Base-by-base conservation (phyloP, 2,329 filamentous ascomycete genomes). In the Furcasterigmium furcatum region DNA sequence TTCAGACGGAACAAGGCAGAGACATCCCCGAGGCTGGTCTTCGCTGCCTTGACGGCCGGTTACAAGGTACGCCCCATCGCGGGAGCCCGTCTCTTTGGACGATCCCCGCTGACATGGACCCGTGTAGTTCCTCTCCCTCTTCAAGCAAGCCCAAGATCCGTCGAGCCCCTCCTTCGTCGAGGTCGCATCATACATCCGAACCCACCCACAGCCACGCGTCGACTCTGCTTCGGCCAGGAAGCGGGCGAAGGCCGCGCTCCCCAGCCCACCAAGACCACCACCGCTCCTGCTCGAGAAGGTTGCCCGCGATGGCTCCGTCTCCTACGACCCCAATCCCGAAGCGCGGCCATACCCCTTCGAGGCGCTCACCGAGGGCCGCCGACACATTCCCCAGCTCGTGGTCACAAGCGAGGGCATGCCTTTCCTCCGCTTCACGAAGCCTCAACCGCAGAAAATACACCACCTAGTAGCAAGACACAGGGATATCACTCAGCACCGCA, bases 361-460 rank as follows among this genome's bases (percentile, higher is more conserved):
- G 3, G 59, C 69, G 19, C 67, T 87, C 2, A 65, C 64, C 7
- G 63, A 32, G 14, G 30, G 61, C 1, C 56, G 56, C 13, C 76
- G 85, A 19, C 72, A 76, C 38, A 71, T 88, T 3, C 87, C 87
- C 1, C 66, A 67, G 2, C 58, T 89, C 2, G 60, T 58, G 30
- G 67, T 76, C 25, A 73, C 77, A 4, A 72, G 82, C 3, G 70
- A 73, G 34, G 73, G 72, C 21, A 63, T 83, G 20, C 79, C 85
- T 1, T 85, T 91, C 56, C 61, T 92, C 22, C 80, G 87, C 29
- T 64, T 85, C 38, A 74, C 69, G 50, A 87, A 86, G 60, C 82
- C 83, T 5, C 84, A 91, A 60, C 76, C 84, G 3, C n/a, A n/a
- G n/a, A n/a, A n/a, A n/a, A n/a, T n/a, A n/a, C n/a, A n/a, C n/a